Conservation (phyloP, 768 basidiomycete species). For the Brasilioporus rufonigricans region DNA sequence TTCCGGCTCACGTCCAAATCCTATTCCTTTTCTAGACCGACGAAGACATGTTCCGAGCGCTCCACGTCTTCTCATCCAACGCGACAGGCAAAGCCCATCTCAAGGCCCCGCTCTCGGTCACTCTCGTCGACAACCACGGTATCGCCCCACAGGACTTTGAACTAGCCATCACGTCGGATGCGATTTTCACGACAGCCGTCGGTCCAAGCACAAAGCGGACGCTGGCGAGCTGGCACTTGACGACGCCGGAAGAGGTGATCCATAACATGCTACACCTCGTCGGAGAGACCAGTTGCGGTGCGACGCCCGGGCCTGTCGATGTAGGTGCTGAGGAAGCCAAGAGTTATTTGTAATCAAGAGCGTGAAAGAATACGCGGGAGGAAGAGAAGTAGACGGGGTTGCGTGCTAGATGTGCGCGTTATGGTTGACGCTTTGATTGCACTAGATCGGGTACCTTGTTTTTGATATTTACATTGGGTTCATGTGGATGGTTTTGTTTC, state of each 20-base stretch:
- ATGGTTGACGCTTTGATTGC: background rate
- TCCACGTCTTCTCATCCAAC: conserved; percentile 56
- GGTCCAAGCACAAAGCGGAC: conserved; percentile 89
- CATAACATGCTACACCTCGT: conserved; percentile 72
- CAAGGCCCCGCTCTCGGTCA: conserved; percentile 55
- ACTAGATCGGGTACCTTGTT: background rate
- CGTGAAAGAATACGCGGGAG: too few relatives aligned
- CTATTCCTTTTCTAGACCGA: conserved; percentile 54
- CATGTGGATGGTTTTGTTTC: too few relatives aligned
- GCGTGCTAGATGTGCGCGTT: too few relatives aligned
- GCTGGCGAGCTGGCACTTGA: conserved; percentile 89
- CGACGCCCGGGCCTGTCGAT: background rate
- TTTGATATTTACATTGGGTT: too few relatives aligned
- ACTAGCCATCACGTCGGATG: conserved; percentile 62
- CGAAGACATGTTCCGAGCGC: conserved; percentile 98
- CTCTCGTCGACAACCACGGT: conserved; percentile 26
- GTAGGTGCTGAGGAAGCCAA: conserved; percentile 8
- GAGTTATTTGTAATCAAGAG: conserved; percentile 16
- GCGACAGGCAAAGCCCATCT: conserved; percentile 42
- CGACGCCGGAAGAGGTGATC: conserved; percentile 82
- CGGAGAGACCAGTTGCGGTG: conserved; percentile 26
- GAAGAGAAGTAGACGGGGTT: too few relatives aligned
- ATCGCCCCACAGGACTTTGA: conserved; percentile 46
- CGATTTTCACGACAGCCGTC: conserved; percentile 90
- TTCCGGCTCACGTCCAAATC: background rate